phyloP scores from a whole-genome alignment of 306 rosid genomes.

The Sicyos baderoa region DNA sequence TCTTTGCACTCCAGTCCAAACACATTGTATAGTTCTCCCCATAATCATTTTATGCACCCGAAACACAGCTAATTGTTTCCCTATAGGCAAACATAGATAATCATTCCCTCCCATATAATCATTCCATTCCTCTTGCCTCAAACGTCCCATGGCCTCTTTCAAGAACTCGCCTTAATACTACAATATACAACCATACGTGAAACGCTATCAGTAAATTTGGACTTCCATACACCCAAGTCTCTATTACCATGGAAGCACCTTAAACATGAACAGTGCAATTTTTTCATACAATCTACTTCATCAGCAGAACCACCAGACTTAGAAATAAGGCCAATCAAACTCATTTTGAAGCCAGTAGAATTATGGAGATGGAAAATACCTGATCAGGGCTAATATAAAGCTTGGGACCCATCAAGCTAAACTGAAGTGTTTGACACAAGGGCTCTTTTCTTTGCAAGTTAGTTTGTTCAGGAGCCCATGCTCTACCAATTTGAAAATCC shows the following conservation, averaged over 20 bases:
- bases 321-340: neutral
- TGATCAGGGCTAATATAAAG: conserved; percentile 90
- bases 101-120: no score
- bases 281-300: neutral
- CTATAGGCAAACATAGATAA: no score
- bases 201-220: neutral
- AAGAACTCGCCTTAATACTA: neutral
- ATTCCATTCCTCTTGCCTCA: no score
- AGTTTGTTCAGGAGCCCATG: conserved; percentile 89
- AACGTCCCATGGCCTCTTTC: neutral
- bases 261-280: neutral
- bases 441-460: conserved; percentile 88
- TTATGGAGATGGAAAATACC: conserved; percentile 37
- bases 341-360: conserved; percentile 14
- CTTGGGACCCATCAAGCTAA: conserved; percentile 97
- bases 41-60: no score
- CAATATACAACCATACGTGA: neutral
- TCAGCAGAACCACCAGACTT: conserved; percentile 2
- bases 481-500: conserved; percentile 84
- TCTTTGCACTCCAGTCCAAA: no score
- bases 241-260: conserved; percentile 1
- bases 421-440: conserved; percentile 75
- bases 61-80: no score
- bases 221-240: neutral
- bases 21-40: no score